Evolutionary conservation across 2,329 filamentous ascomycete species (phyloP).

Genomic region (Neopestalotiopsis sp.): DNA sequence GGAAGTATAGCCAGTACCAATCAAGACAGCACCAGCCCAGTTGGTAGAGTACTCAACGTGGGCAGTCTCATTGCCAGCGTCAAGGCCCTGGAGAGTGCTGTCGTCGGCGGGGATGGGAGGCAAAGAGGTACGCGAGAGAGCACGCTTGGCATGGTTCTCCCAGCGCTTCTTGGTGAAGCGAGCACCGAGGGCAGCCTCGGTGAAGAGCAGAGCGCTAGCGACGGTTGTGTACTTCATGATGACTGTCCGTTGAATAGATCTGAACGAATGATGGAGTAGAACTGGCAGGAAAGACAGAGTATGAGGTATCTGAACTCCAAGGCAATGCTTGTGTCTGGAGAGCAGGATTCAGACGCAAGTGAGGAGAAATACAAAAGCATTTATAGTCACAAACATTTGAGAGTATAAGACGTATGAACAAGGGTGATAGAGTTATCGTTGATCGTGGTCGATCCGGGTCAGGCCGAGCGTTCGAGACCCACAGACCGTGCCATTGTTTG

Average conservation of each 20-base stretch:
- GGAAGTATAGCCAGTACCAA: constrained; percentile 54
- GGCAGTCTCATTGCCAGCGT: constrained; percentile 18
- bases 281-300: neutral
- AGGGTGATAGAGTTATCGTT: neutral
- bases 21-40: constrained; percentile 64
- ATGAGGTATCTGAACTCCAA: neutral
- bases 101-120: constrained; percentile 5
- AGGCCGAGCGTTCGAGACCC: constrained; percentile 2
- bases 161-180: constrained; percentile 48
- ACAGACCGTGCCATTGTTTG: constrained; percentile 5
- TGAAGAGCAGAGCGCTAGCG: constrained; percentile 42
- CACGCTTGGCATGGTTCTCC: constrained; percentile 35
- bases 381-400: neutral
- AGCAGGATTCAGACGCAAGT: neutral
- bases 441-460: neutral
- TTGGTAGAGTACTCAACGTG: constrained; percentile 58
- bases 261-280: neutral
- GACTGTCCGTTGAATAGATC: neutral
- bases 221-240: constrained; percentile 54
- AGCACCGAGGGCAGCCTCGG: constrained; percentile 47
- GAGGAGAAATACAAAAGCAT: neutral
- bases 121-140: constrained; percentile 28
- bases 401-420: neutral
- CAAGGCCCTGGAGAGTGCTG: neutral
- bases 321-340: neutral